Percentiles rank a stretch among this genome's conserved stretches.
These are phyloP conservation scores for Ophiorrhiza pumila DNA, from an alignment of 257 asterid genomes.

Conservation along the genomic window DNA sequence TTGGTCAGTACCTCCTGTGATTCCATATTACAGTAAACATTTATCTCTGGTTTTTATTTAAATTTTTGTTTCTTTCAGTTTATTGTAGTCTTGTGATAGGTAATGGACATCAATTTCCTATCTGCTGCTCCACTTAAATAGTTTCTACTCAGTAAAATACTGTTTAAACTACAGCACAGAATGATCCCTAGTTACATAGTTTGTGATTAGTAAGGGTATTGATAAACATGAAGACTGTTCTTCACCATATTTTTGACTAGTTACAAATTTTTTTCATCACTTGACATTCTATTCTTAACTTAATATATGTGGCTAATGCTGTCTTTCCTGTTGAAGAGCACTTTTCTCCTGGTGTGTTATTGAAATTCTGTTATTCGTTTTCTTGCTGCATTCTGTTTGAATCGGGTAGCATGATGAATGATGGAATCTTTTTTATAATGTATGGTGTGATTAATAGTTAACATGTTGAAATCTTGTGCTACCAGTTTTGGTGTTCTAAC, in stretches of 20 bases:
- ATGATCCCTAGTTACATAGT: too few relatives aligned
- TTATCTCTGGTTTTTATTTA: neutral
- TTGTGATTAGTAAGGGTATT: neutral
- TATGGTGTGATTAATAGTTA: neutral
- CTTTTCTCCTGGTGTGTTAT: neutral
- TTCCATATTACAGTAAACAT: too few relatives aligned
- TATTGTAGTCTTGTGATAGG: neutral
- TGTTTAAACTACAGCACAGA: neutral
- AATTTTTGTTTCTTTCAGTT: neutral
- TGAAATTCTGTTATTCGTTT: neutral
- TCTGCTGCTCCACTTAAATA: neutral
- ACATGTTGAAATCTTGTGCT: neutral
- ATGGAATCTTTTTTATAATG: neutral
- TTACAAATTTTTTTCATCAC: neutral
- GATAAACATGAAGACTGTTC: too few relatives aligned
- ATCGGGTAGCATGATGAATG: neutral
- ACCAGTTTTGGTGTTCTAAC: neutral
- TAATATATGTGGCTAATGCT: neutral
- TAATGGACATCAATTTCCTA: neutral
- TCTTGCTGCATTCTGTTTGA: neutral
- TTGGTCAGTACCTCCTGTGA: neutral
- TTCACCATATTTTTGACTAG: neutral
- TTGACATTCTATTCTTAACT: neutral
- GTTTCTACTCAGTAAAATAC: neutral
- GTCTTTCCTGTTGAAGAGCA: neutral